Evolutionary conservation across 2,329 filamentous ascomycete genomes (phyloP), one percentile per base, ranked within the genome.

Genomic region (Colletotrichum ledebouriae): DNA sequence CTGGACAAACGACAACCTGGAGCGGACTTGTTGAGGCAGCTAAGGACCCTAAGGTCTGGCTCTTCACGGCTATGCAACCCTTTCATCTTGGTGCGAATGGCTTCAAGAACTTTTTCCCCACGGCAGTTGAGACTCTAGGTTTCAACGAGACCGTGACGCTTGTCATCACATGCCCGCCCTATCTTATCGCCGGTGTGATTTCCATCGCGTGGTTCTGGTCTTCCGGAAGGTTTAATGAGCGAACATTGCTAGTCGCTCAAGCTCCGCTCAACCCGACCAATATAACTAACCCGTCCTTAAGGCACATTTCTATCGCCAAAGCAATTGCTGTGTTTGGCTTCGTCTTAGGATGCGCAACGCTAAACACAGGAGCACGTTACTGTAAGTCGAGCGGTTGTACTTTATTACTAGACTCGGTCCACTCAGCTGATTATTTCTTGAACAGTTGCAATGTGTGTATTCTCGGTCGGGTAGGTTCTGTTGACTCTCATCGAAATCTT

Each of bases 41-140:
- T 29, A 76, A 73, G 9, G 83, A 85, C 67, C 80, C 79, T 13
- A 79, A 80, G 50, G 76, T 83, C 2, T 85, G 81, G 77, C 71
- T 85, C 2, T 80, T 84, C 57, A 78, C 78, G 3, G 74, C 82
- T 49, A 84, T 85, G 81, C 81, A 83, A 64, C 83, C 84, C 64
- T 80, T 82, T 71, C 82, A 85, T 6, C 46, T 71, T 0, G 61
- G 65, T 0, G 76, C 75, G 6, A 76, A 76, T 22, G 74, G 75
- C 0, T 77, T 77, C 71, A 77, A 77, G 52, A 77, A 77, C 55
- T 77, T 76, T 50, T 71, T 75, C 11, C 75, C 75, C 0, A 75
- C 72, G 0, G 69, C 71, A 0, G 61, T 71, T 1, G 20, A 78
- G 70, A 81, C 76, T 4, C 78, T 81, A 0, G 79, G 78, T 0